Conservation (phyloP, 345 rosid species). For the Hibiscus tridactylites region DNA sequence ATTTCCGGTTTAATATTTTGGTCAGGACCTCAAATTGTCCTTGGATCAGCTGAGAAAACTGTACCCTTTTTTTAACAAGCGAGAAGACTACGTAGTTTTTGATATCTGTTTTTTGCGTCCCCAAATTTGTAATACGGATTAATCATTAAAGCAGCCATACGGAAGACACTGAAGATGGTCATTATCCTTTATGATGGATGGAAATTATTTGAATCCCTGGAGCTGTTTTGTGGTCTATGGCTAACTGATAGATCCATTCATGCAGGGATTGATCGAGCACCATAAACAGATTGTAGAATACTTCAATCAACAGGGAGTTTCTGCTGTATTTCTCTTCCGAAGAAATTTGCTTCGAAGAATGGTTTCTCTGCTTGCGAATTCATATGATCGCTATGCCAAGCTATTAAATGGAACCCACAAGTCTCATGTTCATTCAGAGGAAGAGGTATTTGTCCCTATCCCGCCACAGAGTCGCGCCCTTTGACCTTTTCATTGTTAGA, state of each 20-base stretch:
- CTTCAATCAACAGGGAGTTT: conserved; percentile 80
- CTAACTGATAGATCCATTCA: not conserved
- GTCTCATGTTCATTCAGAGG: conserved; percentile 89
- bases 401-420: conserved; percentile 88
- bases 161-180: not conserved
- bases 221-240: not conserved
- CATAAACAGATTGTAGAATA: conserved; percentile 60
- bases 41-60: no score
- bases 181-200: not conserved
- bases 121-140: not conserved
- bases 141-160: not conserved
- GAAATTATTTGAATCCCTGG: not conserved
- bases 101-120: not conserved
- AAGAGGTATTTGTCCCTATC: conserved; percentile 48
- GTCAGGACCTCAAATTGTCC: no score
- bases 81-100: not conserved
- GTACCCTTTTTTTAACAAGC: no score
- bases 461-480: not conserved
- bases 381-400: conserved; percentile 79
- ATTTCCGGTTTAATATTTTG: not conserved
- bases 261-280: conserved; percentile 73
- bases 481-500: not conserved
- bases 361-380: conserved; percentile 82
- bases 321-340: conserved; percentile 64
- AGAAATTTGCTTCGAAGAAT: conserved; percentile 72